Evolutionary conservation across 1,284 basidiomycete species (phyloP), one percentile per base, ranked within the genome.

Genomic region (Ceratobasidium sp.): DNA sequence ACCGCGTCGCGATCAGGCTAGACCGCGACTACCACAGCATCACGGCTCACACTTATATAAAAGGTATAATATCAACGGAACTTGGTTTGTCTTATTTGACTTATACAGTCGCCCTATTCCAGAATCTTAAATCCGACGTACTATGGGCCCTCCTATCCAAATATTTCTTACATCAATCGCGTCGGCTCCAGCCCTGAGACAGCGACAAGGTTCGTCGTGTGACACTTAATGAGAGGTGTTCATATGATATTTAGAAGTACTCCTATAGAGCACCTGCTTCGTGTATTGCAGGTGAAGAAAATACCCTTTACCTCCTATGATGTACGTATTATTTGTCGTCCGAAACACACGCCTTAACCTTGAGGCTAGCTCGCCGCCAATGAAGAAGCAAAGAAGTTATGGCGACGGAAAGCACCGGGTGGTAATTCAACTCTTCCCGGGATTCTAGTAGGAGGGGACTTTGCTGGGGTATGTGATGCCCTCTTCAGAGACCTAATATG

Each of bases 151-250:
- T 9, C 90, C 90, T 3, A 87, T 92, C 70, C 84, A 88, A 73
- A 77, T 91, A 41, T 91, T 90, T 76, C 82, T 91, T 64, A 92
- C 90, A n/a, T 92, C 90, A 9, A 92, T 92, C 71, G 88, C 87
- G 3, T 90, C 88, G 66, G 87, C 90, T 75, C 85, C 88, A 1
- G 83, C 84, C 68, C 81, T 92, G 50, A 68, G 70, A 46, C 66
- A 58, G 33, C 84, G 88, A 23, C 90, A 91, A 82, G 86, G 87
- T 85, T 42, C 64, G 74, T 49, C n/a, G 16, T 42, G 14, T 8
- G 25, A n/a, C 8, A 27, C 44, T 54, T 53, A 57, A 19, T 57
- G 41, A 59, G 16, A n/a, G 41, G 25, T 64, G 13, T 19, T 29
- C 1, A 13, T 5, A 21, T 53, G 46, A 29, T 14, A 68, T 50